Percentiles rank a stretch among this genome's conserved stretches.
phyloP scores from a whole-genome alignment of 805 yeast species.

The Brettanomyces custersianus region DNA sequence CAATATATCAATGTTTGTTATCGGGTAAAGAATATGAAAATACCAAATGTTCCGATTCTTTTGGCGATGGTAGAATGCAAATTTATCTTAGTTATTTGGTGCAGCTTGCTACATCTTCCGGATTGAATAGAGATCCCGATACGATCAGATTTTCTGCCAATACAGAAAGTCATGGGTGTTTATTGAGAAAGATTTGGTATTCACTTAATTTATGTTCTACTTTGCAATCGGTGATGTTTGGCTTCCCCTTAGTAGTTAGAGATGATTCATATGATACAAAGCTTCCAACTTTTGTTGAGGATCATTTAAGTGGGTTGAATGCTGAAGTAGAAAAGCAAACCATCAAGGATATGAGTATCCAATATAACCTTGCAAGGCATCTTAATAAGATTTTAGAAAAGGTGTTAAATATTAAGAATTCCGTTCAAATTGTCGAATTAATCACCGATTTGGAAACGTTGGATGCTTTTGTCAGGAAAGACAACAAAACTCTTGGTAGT shows the following conservation, averaged over 20 bases:
- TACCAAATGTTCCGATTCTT: constrained; percentile 40
- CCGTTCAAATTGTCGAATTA: constrained; percentile 30
- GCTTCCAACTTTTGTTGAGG: constrained; percentile 33
- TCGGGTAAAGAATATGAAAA: constrained; percentile 41
- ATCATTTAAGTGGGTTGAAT: constrained; percentile 29
- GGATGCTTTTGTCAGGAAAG: constrained; percentile 24
- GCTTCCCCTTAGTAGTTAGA: constrained; percentile 35
- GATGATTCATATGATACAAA: constrained; percentile 40
- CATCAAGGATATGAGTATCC: constrained; percentile 24
- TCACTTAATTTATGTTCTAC: constrained; percentile 37
- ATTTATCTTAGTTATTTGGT: constrained; percentile 45
- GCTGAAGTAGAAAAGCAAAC: constrained; percentile 33
- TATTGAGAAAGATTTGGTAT: constrained; percentile 55
- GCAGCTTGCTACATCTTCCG: constrained; percentile 63
- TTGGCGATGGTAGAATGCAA: constrained; percentile 51
- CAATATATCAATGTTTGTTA: constrained; percentile 45
- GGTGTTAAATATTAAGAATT: constrained; percentile 32
- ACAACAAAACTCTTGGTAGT: constrained; percentile 24
- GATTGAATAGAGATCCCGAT: constrained; percentile 61
- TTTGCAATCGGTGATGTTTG: constrained; percentile 36
- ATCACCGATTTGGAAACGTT: constrained; percentile 26
- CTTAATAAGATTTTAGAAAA: constrained; percentile 27
- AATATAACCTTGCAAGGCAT: constrained; percentile 22
- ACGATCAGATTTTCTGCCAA: constrained; percentile 24
- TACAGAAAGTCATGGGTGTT: constrained; percentile 25